phyloP scores from a whole-genome alignment of 1,284 basidiomycete genomes.

The Meripilus lineatus region DNA sequence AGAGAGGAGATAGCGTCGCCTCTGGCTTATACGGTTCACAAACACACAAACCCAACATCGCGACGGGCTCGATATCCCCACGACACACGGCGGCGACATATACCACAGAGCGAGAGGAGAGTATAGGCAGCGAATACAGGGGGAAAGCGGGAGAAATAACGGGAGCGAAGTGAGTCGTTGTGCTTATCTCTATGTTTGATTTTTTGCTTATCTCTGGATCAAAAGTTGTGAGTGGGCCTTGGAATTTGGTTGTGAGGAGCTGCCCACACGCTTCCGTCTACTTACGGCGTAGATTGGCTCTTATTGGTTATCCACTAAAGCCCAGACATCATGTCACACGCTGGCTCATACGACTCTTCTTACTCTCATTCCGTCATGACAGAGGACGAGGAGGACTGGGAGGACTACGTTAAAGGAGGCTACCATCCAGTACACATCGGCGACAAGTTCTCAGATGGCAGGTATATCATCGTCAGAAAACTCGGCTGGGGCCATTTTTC shows the following conservation, averaged over 20 bases:
- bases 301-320: slow-evolving; percentile 2
- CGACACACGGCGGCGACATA: too few relatives aligned
- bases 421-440: slow-evolving; percentile 97
- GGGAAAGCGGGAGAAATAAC: too few relatives aligned
- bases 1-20: too few relatives aligned
- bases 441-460: slow-evolving; percentile 83
- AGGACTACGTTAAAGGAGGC: slow-evolving; percentile 86
- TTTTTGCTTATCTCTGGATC: slow-evolving; percentile 2
- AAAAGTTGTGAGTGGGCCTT: too few relatives aligned
- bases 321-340: slow-evolving; percentile 35
- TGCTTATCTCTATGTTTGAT: too few relatives aligned
- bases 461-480: slow-evolving; percentile 92
- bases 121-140: too few relatives aligned
- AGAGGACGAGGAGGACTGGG: slow-evolving; percentile 82
- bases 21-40: too few relatives aligned
- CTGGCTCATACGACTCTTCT: slow-evolving; percentile 46
- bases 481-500: slow-evolving; percentile 99
- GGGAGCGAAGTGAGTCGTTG: too few relatives aligned
- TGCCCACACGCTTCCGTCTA: background rate
- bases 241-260: background rate
- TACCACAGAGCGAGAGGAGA: too few relatives aligned
- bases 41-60: too few relatives aligned
- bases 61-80: too few relatives aligned
- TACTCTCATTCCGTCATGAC: slow-evolving; percentile 57
- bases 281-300: background rate